Conservation (phyloP, 2,329 filamentous ascomycete genomes). For the Rasamsonia emersonii region DNA sequence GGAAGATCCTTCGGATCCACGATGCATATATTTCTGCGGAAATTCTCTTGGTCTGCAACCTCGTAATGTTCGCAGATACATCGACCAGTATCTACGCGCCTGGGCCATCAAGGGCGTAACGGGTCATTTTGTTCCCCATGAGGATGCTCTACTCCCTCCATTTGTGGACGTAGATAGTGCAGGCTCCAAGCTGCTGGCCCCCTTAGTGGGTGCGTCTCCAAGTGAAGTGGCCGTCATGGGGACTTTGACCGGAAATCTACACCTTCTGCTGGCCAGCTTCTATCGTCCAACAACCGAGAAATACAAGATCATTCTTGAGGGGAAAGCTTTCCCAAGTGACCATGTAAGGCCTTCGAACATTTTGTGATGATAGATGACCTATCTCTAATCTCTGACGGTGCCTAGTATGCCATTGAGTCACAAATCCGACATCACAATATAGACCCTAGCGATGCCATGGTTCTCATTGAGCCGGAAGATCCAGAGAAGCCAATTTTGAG, state of each 20-base stretch:
- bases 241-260: conserved; percentile 72
- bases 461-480: conserved; percentile 60
- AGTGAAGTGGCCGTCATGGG: conserved; percentile 82
- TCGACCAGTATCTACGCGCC: conserved; percentile 66
- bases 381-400: conserved; percentile 7
- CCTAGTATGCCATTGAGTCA: conserved; percentile 70
- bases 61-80: conserved; percentile 53
- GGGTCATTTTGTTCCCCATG: conserved; percentile 67
- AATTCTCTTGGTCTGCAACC: conserved; percentile 86
- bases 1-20: conserved; percentile 32
- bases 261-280: conserved; percentile 76
- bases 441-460: conserved; percentile 58
- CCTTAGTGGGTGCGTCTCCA: conserved; percentile 63
- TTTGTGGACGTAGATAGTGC: conserved; percentile 76
- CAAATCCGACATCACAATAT: conserved; percentile 66
- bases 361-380: background rate
- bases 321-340: conserved; percentile 83
- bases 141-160: conserved; percentile 57
- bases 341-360: conserved; percentile 44
- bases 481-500: conserved; percentile 49
- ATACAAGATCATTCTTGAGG: conserved; percentile 81
- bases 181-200: conserved; percentile 60
- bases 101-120: conserved; percentile 80
- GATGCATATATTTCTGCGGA: conserved; percentile 73
- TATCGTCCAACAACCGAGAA: conserved; percentile 58